Evolutionary conservation across 2,329 filamentous ascomycete species (phyloP), one percentile per base, ranked within the genome.

Genomic region (Colletotrichum brevisporum): DNA sequence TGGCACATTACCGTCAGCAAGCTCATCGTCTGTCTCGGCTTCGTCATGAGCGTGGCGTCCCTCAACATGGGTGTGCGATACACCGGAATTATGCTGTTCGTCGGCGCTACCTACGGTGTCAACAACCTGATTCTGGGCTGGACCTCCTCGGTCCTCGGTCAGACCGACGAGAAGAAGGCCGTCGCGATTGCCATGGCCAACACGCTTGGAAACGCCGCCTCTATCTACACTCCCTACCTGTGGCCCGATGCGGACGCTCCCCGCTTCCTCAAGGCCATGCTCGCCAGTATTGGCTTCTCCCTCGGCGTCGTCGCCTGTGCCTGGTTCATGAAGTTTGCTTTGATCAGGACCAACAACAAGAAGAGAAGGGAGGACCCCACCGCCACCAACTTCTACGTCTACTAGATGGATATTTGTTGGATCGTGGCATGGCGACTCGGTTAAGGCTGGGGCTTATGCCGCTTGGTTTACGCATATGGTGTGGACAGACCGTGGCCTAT

Each of bases 1-100:
- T 85, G 82, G 82, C 83, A 86, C 66, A 81, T 83, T 39, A 85
- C 83, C 1, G 64, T 79, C 13, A 80, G 80, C n/a, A 84, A 85
- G 66, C 52, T 76, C 4, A 67, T 82, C 16, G 83, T 83, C 1
- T 77, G 83, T 0, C 12, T 81, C 76, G 69, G 71, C 4, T 70
- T 67, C 36, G 56, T 65, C 18, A 69, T 73, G 54, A 74, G 55
- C 67, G 77, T 51, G 52, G 76, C 64, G 51, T 81, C 67, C 53
- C 65, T 70, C 16, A 71, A 71, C 57, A 54, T 71, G 27, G 65
- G 52, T 13, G 71, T 68, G 13, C 60, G 65, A 3, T 67, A 66
- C 12, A 58, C 63, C 16, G 73, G 76, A n/a, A 81, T 82, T 67
- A 76, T 82, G 8, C 77, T 83, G 4, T 82, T 82, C 48, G 78